Conservation (phyloP, 352 stramenopile species). For the Globisporangium radiosum region DNA sequence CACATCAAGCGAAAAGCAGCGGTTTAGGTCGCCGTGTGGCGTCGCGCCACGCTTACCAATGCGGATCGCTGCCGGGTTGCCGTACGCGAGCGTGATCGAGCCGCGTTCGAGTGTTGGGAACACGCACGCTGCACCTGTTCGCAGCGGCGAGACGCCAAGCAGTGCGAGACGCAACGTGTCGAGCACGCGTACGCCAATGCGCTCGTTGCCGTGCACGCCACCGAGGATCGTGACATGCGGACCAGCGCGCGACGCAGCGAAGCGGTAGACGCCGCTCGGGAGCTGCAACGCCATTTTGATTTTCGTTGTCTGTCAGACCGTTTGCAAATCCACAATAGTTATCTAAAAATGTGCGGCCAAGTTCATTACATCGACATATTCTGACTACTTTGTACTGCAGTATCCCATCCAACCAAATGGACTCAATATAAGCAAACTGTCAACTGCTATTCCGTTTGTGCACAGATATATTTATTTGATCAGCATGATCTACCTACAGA, state of each 20-base stretch:
- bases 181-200: constrained; percentile 56
- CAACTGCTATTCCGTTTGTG: too few relatives aligned
- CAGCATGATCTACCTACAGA: too few relatives aligned
- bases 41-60: constrained; percentile 42
- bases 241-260: constrained; percentile 13
- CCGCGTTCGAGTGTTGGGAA: constrained; percentile 27
- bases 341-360: too few relatives aligned
- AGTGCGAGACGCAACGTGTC: constrained; percentile 48
- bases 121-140: not conserved
- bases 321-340: too few relatives aligned
- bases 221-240: constrained; percentile 57
- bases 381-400: too few relatives aligned
- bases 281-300: constrained; percentile 8
- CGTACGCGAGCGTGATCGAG: constrained; percentile 55
- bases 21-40: constrained; percentile 59
- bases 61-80: constrained; percentile 48
- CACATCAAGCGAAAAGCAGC: constrained; percentile 44
- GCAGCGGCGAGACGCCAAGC: constrained; percentile 20
- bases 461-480: too few relatives aligned
- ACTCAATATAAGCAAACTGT: too few relatives aligned
- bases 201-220: constrained; percentile 73
- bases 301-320: too few relatives aligned
- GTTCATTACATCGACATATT: too few relatives aligned
- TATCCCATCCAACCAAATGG: too few relatives aligned
- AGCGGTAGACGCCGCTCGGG: constrained; percentile 39